These are phyloP conservation scores for Debaryomyces prosopidis DNA, from an alignment of 805 yeast genomes.

Conservation along the genomic window DNA sequence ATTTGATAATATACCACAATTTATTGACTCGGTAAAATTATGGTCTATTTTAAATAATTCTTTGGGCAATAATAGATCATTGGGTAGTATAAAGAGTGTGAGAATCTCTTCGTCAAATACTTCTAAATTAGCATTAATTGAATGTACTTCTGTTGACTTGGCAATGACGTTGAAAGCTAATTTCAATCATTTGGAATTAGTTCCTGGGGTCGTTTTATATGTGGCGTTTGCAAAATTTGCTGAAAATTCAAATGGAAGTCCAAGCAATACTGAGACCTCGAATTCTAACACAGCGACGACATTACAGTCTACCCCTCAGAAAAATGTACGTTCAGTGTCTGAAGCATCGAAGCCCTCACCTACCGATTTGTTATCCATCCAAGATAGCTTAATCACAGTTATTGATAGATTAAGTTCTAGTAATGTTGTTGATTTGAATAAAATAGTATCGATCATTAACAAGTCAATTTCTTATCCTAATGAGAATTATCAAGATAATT, in stretches of 20 bases:
- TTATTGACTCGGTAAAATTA: constrained; percentile 52
- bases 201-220: constrained; percentile 72
- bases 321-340: background rate
- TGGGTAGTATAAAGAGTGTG: constrained; percentile 18
- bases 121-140: constrained; percentile 50
- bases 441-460: constrained; percentile 47
- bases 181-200: constrained; percentile 79
- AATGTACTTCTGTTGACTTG: constrained; percentile 67
- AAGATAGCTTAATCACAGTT: constrained; percentile 18
- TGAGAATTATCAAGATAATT: constrained; percentile 50
- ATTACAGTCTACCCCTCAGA: background rate
- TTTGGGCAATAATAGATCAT: constrained; percentile 16
- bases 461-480: constrained; percentile 38
- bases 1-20: constrained; percentile 78
- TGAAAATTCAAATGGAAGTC: constrained; percentile 22
- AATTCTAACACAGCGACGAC: constrained; percentile 1
- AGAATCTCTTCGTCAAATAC: constrained; percentile 18
- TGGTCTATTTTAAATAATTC: constrained; percentile 23
- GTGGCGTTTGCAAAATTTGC: constrained; percentile 82
- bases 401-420: constrained; percentile 18
- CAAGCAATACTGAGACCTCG: background rate
- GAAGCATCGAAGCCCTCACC: constrained; percentile 14
- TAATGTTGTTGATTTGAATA: constrained; percentile 28
- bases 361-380: constrained; percentile 24
- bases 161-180: constrained; percentile 80